These are phyloP conservation scores for Backusella parvicylindrica DNA, from an alignment of 192 early-diverging fungal genomes.

Conservation along the genomic window DNA sequence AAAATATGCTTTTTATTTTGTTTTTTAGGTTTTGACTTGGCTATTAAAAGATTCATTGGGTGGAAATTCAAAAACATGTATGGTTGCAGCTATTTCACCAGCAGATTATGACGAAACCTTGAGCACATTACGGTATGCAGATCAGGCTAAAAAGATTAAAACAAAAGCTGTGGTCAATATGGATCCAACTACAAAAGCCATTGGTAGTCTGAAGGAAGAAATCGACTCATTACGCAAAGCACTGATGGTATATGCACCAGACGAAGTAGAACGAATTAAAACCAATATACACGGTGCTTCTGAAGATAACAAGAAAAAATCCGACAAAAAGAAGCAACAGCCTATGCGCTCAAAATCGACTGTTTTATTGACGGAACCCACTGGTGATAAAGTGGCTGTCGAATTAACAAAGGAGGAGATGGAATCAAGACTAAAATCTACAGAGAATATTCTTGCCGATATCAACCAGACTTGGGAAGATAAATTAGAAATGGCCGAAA, in stretches of 20 bases:
- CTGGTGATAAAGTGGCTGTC: conserved; percentile 29
- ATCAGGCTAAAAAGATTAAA: conserved; percentile 88
- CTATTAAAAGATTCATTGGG: conserved; percentile 80
- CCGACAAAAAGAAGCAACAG: not conserved
- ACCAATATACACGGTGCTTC: not conserved
- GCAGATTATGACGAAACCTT: conserved; percentile 75
- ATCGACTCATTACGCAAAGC: conserved; percentile 60
- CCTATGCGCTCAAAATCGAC: conserved; percentile 5
- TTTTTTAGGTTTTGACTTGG: conserved; percentile 68
- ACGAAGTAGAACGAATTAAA: conserved; percentile 20
- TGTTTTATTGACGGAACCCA: conserved; percentile 38
- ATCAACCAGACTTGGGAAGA: conserved; percentile 84
- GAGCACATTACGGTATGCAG: conserved; percentile 85
- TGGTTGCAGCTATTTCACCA: conserved; percentile 78
- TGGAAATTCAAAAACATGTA: conserved; percentile 80
- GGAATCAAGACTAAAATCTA: conserved; percentile 74
- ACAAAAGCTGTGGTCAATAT: conserved; percentile 92
- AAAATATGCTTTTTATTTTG: not conserved
- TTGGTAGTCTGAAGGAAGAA: conserved; percentile 83
- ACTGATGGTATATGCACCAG: conserved; percentile 41
- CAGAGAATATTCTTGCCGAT: conserved; percentile 84
- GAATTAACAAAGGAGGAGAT: conserved; percentile 51
- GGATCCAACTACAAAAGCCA: conserved; percentile 71
- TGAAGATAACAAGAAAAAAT: not conserved
- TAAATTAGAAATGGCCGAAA: conserved; percentile 65